Evolutionary conservation across 2,329 filamentous ascomycete genomes (phyloP).

Genomic region (Zopfia rhizophila): DNA sequence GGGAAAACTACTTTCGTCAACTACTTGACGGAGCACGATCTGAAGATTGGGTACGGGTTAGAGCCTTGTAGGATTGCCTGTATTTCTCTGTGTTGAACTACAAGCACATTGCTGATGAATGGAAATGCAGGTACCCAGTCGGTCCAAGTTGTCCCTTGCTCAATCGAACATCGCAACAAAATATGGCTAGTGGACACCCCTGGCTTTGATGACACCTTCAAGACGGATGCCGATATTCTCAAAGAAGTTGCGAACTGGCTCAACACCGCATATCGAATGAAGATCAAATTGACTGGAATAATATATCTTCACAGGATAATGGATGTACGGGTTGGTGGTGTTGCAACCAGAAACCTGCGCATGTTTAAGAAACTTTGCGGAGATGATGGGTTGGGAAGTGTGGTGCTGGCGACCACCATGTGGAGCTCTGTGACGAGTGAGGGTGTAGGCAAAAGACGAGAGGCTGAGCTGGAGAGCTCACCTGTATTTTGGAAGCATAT

Average conservation of each 20-base stretch:
- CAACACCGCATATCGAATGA: conserved; percentile 35
- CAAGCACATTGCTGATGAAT: too few relatives aligned
- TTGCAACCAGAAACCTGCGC: conserved; percentile 53
- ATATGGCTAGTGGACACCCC: conserved; percentile 58
- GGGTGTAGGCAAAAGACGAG: conserved; percentile 6
- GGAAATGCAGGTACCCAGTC: conserved; percentile 17
- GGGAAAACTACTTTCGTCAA: conserved; percentile 55
- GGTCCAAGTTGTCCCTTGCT: conserved; percentile 24
- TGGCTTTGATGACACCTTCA: conserved; percentile 59
- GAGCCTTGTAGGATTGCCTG: conserved; percentile 35
- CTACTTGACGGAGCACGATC: conserved; percentile 23
- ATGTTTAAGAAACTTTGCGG: conserved; percentile 61
- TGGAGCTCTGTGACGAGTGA: conserved; percentile 53
- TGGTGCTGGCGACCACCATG: conserved; percentile 57
- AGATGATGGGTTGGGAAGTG: conserved; percentile 52
- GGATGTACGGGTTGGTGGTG: conserved; percentile 53
- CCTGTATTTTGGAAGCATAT: conserved; percentile 19
- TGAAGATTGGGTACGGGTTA: conserved; percentile 40
- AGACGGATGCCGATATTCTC: conserved; percentile 58
- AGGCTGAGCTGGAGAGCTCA: conserved; percentile 5
- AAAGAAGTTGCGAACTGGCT: conserved; percentile 56
- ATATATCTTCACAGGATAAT: conserved; percentile 61
- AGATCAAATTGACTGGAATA: conserved; percentile 55
- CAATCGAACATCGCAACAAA: conserved; percentile 9
- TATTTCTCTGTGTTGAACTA: too few relatives aligned